These are phyloP conservation scores for Lotus japonicus DNA, from an alignment of 306 rosid genomes.

Conservation along the genomic window DNA sequence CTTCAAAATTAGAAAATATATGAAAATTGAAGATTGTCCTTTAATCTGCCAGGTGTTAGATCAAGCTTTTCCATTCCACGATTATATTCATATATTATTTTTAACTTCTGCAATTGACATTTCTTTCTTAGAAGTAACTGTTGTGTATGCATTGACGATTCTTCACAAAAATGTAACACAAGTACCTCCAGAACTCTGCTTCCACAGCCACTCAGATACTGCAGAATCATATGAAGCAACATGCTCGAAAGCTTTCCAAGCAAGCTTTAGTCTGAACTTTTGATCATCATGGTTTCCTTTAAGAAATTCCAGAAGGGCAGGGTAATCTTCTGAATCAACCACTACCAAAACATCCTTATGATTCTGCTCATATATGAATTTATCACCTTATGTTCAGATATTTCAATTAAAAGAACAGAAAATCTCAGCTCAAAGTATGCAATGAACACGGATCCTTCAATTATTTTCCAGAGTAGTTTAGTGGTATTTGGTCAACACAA, in stretches of 20 bases:
- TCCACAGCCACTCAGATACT: conserved; percentile 95
- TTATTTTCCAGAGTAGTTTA: neutral
- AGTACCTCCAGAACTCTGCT: conserved; percentile 72
- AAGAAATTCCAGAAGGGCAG: conserved; percentile 63
- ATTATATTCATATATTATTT: neutral
- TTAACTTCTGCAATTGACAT: neutral
- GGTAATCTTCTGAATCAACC: conserved; percentile 86
- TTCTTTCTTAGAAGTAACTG: neutral
- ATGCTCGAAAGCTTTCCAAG: conserved; percentile 94
- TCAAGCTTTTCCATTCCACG: neutral
- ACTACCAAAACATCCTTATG: conserved; percentile 90
- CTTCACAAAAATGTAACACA: neutral
- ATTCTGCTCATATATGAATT: conserved; percentile 49
- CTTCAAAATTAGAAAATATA: neutral
- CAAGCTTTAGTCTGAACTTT: conserved; percentile 73
- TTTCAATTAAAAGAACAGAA: neutral
- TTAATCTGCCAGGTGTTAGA: neutral
- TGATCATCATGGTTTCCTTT: conserved; percentile 54
- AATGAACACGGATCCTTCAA: neutral
- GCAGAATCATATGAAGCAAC: conserved; percentile 91
- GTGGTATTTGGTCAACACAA: neutral
- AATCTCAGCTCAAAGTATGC: neutral
- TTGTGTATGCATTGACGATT: neutral
- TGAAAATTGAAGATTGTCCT: neutral
- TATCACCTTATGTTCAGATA: neutral